A percentile compares a stretch with the other conserved stretches of the same genome.
These are phyloP conservation scores for Cadophora malorum DNA, from an alignment of 2,329 filamentous ascomycete species.

Conservation along the genomic window DNA sequence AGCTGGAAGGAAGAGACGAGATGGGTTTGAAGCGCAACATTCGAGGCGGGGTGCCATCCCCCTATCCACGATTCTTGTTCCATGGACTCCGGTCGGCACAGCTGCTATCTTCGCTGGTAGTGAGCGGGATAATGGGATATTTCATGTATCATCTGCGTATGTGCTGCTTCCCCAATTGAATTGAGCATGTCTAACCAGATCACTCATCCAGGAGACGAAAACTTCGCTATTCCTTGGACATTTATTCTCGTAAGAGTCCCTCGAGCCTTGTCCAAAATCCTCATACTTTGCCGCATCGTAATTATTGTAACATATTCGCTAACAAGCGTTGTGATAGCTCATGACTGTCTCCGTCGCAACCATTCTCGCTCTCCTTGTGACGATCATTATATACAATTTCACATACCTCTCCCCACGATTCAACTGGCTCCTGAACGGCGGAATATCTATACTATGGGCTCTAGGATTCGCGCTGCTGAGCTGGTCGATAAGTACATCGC, in stretches of 20 bases:
- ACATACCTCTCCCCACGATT: slow-evolving; percentile 42
- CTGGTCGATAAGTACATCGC: slow-evolving; percentile 37
- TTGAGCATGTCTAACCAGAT: slow-evolving; percentile 6
- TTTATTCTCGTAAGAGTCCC: slow-evolving; percentile 38
- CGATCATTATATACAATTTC: slow-evolving; percentile 43
- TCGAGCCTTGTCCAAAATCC: neutral
- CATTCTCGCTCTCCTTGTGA: slow-evolving; percentile 35
- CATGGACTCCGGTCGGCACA: slow-evolving; percentile 40
- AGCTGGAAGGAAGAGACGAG: slow-evolving; percentile 37
- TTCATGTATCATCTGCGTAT: slow-evolving; percentile 43
- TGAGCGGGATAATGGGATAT: slow-evolving; percentile 41
- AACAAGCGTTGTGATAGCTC: slow-evolving; percentile 28
- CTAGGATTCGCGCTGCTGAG: slow-evolving; percentile 40
- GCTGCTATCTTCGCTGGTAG: slow-evolving; percentile 36
- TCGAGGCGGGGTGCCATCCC: slow-evolving; percentile 41
- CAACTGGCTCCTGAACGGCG: slow-evolving; percentile 40
- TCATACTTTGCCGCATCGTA: neutral
- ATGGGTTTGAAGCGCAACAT: slow-evolving; percentile 39
- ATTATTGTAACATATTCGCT: neutral
- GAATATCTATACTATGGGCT: slow-evolving; percentile 37
- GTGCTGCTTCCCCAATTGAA: slow-evolving; percentile 14
- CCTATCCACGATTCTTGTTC: slow-evolving; percentile 41
- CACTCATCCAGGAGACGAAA: slow-evolving; percentile 30
- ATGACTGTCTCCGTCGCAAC: slow-evolving; percentile 39
- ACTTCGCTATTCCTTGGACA: slow-evolving; percentile 41